Evolutionary conservation across 805 yeast species (phyloP).

Genomic region (Priceomyces melissophilus): DNA sequence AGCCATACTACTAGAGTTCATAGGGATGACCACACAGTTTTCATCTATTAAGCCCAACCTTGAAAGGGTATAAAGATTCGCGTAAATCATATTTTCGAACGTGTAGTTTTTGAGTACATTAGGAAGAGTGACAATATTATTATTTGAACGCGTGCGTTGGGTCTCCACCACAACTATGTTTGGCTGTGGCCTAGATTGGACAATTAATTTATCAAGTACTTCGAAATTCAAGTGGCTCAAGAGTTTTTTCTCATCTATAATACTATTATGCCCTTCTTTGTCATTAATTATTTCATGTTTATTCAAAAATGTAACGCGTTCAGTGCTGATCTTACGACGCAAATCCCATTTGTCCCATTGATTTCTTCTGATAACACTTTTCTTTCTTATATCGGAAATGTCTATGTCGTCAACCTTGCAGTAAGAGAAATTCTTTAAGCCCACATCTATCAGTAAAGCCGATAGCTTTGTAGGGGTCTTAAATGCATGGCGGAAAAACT

Average conservation of each 20-base stretch:
- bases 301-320: not conserved
- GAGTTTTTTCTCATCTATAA: slow-evolving; percentile 26
- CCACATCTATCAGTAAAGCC: slow-evolving; percentile 35
- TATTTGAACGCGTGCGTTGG: slow-evolving; percentile 37
- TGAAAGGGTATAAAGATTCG: slow-evolving; percentile 21
- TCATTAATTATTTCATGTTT: not conserved
- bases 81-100: slow-evolving; percentile 35
- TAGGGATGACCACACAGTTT: slow-evolving; percentile 26
- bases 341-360: slow-evolving; percentile 15
- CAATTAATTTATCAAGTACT: slow-evolving; percentile 19
- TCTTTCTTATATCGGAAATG: not conserved
- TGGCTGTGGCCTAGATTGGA: slow-evolving; percentile 11
- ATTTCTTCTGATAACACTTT: not conserved
- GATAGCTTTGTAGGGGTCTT: slow-evolving; percentile 6
- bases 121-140: slow-evolving; percentile 34
- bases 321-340: slow-evolving; percentile 1
- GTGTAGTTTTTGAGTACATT: slow-evolving; percentile 35
- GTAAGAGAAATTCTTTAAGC: slow-evolving; percentile 40
- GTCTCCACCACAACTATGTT: slow-evolving; percentile 33
- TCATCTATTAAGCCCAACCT: not conserved
- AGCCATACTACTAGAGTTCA: slow-evolving; percentile 35
- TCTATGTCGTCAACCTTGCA: slow-evolving; percentile 17
- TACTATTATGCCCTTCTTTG: not conserved
- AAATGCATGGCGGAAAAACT: not conserved
- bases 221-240: slow-evolving; percentile 15